Base-by-base conservation (phyloP, 106 monocot species). In the Vanilla planifolia region DNA sequence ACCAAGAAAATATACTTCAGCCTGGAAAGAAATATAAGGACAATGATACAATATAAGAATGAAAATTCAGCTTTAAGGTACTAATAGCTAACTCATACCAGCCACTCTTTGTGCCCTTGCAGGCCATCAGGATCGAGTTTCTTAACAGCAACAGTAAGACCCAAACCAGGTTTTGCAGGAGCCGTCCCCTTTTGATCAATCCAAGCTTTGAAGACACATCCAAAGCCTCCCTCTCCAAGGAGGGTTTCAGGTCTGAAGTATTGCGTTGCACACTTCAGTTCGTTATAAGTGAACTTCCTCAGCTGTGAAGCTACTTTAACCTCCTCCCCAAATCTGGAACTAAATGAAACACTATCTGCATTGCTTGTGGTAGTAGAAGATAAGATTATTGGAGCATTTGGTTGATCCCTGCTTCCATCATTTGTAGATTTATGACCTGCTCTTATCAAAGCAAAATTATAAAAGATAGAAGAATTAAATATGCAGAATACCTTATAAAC, bases 41-140 rank as follows among this genome's bases (percentile, higher is more conserved):
- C 14, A 40, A 40, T 7, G 40, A 40, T 14, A 7, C 40, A 23
- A 23, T 8, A 2, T 16, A 25, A 19, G 24, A 23, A 22, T 9
- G n/a, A n/a, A n/a, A n/a, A n/a, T n/a, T n/a, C n/a, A n/a, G n/a
- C n/a, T 24, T 23, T 25, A 48, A 1, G 19, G 25, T 16, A 47
- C 8, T 47, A 22, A 47, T 21, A 47, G 47, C 5, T 21, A 45
- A 43, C 48, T 11, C 40, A 48, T 57, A 75, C 75, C 69, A 75
- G 75, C 75, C 75, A 75, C 64, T 75, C 75, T 69, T 69, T 75
- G 53, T 75, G 75, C 45, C 75, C 75, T 59, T 75, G 75, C 48
- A 63, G 75, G 33, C 75, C 75, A 46, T 75, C 75, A 64, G 68
- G 75, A 62, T 75, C 69, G 11, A 75, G 75, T 23, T 34, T 75